Evolutionary conservation across 306 rosid species (phyloP), one percentile per base, ranked within the genome.

Genomic region (Castanea sativa): DNA sequence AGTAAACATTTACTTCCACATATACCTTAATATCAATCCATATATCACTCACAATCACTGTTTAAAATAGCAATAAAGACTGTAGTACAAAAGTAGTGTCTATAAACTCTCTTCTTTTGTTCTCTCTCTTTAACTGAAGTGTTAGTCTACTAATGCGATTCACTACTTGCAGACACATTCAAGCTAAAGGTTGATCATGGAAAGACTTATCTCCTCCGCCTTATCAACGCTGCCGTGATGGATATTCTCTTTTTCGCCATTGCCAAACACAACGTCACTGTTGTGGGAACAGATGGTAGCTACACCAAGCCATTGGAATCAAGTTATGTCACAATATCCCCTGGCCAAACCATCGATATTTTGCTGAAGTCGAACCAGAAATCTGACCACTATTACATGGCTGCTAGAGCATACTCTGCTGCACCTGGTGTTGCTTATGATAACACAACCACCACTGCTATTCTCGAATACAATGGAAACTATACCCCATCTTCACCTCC

Each of bases 381-480:
- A 5, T 77, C 86, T 4, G 49, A 69, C 60, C 49, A 33, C 65
- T 84, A 76, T 38, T 84, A 84, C 78, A 76, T 84, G 51, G 87
- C 69, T 14, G 82, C 79, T 5, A 72, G 19, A 63, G 80, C 72
- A 60, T 83, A 69, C 43, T 30, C 60, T 4, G 57, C 20, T 1
- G n/a, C 27, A 4, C n/a, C 64, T 1, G 21, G 11, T 4, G 43
- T 53, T 20, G 1, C 12, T 14, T 52, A 12, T 2, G 76, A 79
- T n/a, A 79, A 70, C 83, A 79, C 81, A 5, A 79, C 83, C 71
- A 45, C 86, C 75, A 83, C 83, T 5, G 86, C 78, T 9, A 16
- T 83, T 18, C 64, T 83, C 4, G 75, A 45, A 5, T 79, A 79
- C 71, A 35, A 10, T 4, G 27, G 69, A 55, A 55, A 41, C 35